Percentiles rank a stretch among this genome's conserved stretches.
phyloP scores from a whole-genome alignment of 1,139 yeast species.

The Saccharomyces hybrid region DNA sequence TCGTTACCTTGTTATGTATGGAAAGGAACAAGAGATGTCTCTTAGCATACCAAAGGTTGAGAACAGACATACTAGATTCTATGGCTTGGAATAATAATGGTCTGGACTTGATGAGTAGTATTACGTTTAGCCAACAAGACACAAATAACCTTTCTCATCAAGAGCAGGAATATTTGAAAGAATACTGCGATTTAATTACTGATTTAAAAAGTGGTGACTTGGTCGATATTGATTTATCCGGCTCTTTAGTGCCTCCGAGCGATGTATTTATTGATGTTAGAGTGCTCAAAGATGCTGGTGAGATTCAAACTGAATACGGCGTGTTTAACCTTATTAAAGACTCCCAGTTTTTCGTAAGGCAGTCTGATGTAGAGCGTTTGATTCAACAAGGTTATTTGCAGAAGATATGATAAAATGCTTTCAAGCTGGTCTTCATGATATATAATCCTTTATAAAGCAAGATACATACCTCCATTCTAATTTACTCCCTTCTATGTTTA shows the following conservation, averaged over 20 bases:
- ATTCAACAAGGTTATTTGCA: constrained; percentile 92
- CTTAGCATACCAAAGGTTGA: constrained; percentile 67
- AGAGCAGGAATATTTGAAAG: constrained; percentile 72
- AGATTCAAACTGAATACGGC: constrained; percentile 95
- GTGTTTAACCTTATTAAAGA: constrained; percentile 92
- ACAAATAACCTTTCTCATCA: constrained; percentile 47
- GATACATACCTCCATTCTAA: background rate
- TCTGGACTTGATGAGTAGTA: constrained; percentile 24
- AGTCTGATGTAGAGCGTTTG: constrained; percentile 85
- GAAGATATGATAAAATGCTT: constrained; percentile 39
- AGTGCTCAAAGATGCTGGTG: constrained; percentile 91
- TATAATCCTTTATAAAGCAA: background rate
- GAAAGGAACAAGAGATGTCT: constrained; percentile 83
- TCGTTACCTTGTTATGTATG: constrained; percentile 77
- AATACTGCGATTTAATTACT: constrained; percentile 63
- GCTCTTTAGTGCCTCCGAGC: constrained; percentile 81
- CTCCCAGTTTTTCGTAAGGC: constrained; percentile 89
- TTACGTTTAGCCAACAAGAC: constrained; percentile 27
- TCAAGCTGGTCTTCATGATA: background rate
- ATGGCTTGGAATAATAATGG: constrained; percentile 55
- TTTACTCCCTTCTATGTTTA: background rate
- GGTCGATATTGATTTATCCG: constrained; percentile 82
- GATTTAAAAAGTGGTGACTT: constrained; percentile 66
- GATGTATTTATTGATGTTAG: constrained; percentile 91
- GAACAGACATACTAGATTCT: constrained; percentile 62